These are phyloP conservation scores for Diaporthe aspalathi DNA, from an alignment of 2,329 filamentous ascomycete genomes.

Conservation along the genomic window DNA sequence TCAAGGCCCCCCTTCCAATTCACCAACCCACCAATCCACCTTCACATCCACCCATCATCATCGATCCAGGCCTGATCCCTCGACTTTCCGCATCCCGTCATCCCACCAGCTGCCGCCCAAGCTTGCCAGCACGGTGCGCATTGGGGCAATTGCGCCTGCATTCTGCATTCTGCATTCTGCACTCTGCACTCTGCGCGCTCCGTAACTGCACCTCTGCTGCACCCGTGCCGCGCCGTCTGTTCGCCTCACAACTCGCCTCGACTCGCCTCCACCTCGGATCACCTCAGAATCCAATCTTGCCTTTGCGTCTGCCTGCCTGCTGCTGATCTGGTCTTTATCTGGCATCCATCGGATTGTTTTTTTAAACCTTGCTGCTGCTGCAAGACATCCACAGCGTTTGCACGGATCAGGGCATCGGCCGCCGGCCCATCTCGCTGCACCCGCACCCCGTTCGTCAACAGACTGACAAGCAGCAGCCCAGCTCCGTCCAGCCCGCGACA, in stretches of 20 bases:
- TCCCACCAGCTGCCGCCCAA: conserved; percentile 3
- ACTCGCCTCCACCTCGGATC: conserved; percentile 8
- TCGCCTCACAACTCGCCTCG: conserved; percentile 22
- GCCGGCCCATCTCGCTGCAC: background rate
- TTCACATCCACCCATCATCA: conserved; percentile 20
- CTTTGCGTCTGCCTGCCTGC: conserved; percentile 28
- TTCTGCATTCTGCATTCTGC: background rate
- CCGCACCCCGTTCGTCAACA: background rate
- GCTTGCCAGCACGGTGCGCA: conserved; percentile 25
- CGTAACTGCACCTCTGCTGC: conserved; percentile 11
- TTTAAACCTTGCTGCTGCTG: conserved; percentile 22
- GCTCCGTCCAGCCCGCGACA: background rate
- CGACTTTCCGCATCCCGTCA: conserved; percentile 14
- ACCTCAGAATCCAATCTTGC: conserved; percentile 35
- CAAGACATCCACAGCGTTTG: conserved; percentile 32
- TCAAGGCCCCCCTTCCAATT: conserved; percentile 14
- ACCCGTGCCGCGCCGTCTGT: conserved; percentile 10
- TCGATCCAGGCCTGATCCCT: conserved; percentile 32
- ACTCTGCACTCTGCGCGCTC: too few relatives aligned
- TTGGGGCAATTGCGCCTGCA: conserved; percentile 17
- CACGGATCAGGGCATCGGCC: conserved; percentile 23
- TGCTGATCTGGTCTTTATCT: conserved; percentile 25
- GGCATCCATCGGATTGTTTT: conserved; percentile 23
- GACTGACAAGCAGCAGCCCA: conserved; percentile 14
- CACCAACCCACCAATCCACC: conserved; percentile 15